Evolutionary conservation across 208 protist genomes (phyloP).

Genomic region (Trypanosoma rangeli): DNA sequence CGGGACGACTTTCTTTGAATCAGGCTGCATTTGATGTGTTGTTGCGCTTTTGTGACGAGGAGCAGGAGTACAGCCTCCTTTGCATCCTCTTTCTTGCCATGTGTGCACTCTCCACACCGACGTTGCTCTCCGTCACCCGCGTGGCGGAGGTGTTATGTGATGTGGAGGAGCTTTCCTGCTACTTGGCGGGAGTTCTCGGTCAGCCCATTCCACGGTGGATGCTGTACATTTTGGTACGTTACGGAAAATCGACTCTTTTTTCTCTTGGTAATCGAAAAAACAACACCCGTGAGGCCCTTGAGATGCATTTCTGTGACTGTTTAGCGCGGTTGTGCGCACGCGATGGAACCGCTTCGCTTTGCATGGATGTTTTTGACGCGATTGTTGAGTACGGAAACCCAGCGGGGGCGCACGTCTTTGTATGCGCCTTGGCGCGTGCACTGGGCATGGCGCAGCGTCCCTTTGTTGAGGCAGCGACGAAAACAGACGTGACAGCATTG

Average conservation of each 20-base stretch:
- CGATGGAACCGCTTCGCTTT: constrained; percentile 19
- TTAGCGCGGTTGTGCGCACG: constrained; percentile 23
- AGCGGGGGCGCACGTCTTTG: constrained; percentile 19
- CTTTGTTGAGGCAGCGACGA: neutral
- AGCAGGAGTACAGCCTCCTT: constrained; percentile 45
- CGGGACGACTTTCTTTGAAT: constrained; percentile 39
- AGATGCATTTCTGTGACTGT: constrained; percentile 22
- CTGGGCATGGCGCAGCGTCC: neutral
- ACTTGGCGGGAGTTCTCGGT: constrained; percentile 7
- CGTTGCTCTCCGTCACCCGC: constrained; percentile 45
- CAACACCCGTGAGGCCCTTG: constrained; percentile 2
- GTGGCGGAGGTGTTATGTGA: constrained; percentile 51
- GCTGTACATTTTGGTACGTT: constrained; percentile 23
- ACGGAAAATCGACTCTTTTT: constrained; percentile 17
- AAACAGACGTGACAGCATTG: neutral
- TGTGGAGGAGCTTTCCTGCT: constrained; percentile 21
- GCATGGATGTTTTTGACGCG: constrained; percentile 24
- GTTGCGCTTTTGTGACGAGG: constrained; percentile 50
- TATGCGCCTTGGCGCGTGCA: constrained; percentile 2
- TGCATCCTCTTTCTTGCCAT: constrained; percentile 67
- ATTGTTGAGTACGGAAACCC: constrained; percentile 13
- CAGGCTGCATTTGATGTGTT: constrained; percentile 62
- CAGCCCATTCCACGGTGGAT: constrained; percentile 19
- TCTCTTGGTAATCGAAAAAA: neutral
- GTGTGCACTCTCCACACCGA: constrained; percentile 67